Evolutionary conservation across 2,329 filamentous ascomycete genomes (phyloP).

Genomic region (Tolypocladium ophioglossoides): DNA sequence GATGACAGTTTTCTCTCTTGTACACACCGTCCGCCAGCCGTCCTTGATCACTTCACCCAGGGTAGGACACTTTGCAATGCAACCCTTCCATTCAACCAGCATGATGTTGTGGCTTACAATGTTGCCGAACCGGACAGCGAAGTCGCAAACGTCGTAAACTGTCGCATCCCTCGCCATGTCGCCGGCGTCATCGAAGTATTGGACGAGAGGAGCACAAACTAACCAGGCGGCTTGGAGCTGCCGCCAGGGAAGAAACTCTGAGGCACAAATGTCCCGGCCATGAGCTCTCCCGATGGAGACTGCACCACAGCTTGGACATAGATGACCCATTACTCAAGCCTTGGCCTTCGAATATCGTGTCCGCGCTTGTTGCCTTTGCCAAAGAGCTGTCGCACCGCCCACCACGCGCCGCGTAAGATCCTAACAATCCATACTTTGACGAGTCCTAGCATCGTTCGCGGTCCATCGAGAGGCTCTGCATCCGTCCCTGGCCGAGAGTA

Average conservation of each 20-base stretch:
- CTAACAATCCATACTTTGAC: too few species aligned
- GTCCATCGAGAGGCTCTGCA: background rate
- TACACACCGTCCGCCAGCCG: background rate
- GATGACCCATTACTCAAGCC: background rate
- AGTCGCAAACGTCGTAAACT: background rate
- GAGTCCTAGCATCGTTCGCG: too few species aligned
- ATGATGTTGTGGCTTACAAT: too few species aligned
- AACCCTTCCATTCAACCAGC: too few species aligned
- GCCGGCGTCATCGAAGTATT: background rate
- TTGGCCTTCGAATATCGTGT: background rate
- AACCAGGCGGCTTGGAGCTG: background rate
- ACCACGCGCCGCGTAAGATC: background rate
- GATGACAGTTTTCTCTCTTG: background rate
- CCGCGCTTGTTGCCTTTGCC: background rate
- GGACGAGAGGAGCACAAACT: background rate
- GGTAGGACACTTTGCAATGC: too few species aligned
- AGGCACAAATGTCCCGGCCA: too few species aligned
- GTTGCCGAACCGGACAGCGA: background rate
- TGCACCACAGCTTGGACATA: background rate
- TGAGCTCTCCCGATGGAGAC: too few species aligned
- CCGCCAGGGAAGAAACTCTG: background rate
- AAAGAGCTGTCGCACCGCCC: background rate
- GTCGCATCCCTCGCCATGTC: background rate
- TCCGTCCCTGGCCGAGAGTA: background rate
- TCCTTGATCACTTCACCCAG: background rate